phyloP scores from a whole-genome alignment of 2,329 filamentous ascomycete genomes.

The Rhynchosporium agropyri region DNA sequence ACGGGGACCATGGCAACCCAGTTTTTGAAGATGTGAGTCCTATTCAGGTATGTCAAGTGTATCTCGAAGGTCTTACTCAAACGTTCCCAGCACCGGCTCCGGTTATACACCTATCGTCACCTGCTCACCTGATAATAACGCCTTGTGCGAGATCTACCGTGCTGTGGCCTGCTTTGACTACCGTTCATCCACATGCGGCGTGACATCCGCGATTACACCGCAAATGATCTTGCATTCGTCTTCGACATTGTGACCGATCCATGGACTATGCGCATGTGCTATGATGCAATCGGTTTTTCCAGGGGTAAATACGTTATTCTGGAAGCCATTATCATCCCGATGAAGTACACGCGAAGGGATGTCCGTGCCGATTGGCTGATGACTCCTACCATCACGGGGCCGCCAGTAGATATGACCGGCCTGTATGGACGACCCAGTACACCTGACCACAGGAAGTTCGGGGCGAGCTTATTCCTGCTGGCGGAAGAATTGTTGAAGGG shows the following conservation, averaged over 20 bases:
- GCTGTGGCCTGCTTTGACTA: constrained; percentile 50
- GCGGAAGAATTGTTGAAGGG: background rate
- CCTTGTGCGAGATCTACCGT: constrained; percentile 46
- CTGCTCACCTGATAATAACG: constrained; percentile 45
- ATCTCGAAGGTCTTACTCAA: background rate
- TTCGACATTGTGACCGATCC: constrained; percentile 46
- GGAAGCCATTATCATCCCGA: constrained; percentile 17
- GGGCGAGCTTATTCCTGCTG: constrained; percentile 1
- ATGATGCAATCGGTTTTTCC: constrained; percentile 43
- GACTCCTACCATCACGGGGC: constrained; percentile 38
- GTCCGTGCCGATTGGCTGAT: constrained; percentile 41
- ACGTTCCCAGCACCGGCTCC: constrained; percentile 6
- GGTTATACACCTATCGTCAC: constrained; percentile 39
- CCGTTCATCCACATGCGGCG: constrained; percentile 38
- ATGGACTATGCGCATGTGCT: constrained; percentile 44
- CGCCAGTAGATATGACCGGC: constrained; percentile 29
- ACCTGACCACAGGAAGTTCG: background rate
- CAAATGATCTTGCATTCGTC: constrained; percentile 43
- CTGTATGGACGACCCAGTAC: background rate
- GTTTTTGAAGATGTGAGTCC: constrained; percentile 43
- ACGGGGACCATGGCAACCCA: constrained; percentile 51
- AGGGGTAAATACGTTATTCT: constrained; percentile 38
- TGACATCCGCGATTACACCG: constrained; percentile 46
- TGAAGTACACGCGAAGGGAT: constrained; percentile 8
- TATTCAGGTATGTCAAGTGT: background rate